These are phyloP conservation scores for Hirsutella thompsonii DNA, from an alignment of 2,329 filamentous ascomycete genomes.

Conservation along the genomic window DNA sequence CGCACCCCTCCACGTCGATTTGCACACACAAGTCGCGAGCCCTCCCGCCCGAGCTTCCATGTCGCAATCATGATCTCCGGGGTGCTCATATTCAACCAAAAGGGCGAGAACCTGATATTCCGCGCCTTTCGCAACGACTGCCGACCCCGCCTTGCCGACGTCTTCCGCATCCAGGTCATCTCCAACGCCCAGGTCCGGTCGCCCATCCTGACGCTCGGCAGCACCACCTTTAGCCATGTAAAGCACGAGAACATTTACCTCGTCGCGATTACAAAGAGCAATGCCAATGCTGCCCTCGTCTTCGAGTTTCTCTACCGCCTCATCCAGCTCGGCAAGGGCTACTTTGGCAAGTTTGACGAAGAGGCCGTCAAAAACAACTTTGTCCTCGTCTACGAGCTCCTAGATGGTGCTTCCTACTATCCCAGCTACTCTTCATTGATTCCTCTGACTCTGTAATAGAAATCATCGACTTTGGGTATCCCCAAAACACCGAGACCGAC, in stretches of 20 bases:
- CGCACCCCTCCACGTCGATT: not conserved
- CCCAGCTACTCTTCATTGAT: not conserved
- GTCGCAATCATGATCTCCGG: slow-evolving; percentile 74
- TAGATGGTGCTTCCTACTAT: slow-evolving; percentile 54
- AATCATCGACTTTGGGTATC: slow-evolving; percentile 97
- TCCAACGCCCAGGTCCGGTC: slow-evolving; percentile 96
- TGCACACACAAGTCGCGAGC: not conserved
- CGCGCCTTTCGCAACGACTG: slow-evolving; percentile 98
- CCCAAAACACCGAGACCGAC: slow-evolving; percentile 97
- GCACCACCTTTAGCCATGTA: slow-evolving; percentile 98
- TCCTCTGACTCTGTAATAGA: slow-evolving; percentile 36
- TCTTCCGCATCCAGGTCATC: slow-evolving; percentile 99
- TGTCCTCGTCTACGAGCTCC: slow-evolving; percentile 90
- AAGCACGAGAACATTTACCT: slow-evolving; percentile 99
- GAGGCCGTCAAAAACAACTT: slow-evolving; percentile 99
- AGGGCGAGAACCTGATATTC: slow-evolving; percentile 99
- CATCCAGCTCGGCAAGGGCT: slow-evolving; percentile 79
- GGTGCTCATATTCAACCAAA: slow-evolving; percentile 97
- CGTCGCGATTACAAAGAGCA: slow-evolving; percentile 95
- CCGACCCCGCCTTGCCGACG: slow-evolving; percentile 90
- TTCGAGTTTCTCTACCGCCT: slow-evolving; percentile 96
- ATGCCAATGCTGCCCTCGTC: slow-evolving; percentile 93
- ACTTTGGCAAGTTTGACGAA: slow-evolving; percentile 98
- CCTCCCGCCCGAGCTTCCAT: not conserved
- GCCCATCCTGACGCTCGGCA: slow-evolving; percentile 91